A percentile compares a stretch with the other conserved stretches of the same genome.
These are phyloP conservation scores for Termitomyces sp. DNA, from an alignment of 768 basidiomycete genomes.

Conservation along the genomic window DNA sequence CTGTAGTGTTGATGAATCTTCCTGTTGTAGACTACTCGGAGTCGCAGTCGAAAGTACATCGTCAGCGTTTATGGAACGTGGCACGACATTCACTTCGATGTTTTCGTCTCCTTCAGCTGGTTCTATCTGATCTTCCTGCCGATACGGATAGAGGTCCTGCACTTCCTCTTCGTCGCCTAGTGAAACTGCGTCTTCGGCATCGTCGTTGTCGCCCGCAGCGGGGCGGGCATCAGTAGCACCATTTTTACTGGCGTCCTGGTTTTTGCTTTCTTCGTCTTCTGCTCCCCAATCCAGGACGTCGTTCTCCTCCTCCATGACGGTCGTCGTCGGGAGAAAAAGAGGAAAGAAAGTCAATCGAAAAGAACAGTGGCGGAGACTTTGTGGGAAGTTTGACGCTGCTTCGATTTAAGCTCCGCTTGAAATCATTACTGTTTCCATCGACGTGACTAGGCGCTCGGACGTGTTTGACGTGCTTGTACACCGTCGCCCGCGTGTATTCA, in stretches of 20 bases:
- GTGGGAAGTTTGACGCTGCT: slow-evolving; percentile 9
- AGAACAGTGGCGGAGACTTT: slow-evolving; percentile 4
- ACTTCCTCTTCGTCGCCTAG: slow-evolving; percentile 71
- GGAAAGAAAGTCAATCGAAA: slow-evolving; percentile 8
- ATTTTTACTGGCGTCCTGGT: slow-evolving; percentile 18
- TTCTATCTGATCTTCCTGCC: slow-evolving; percentile 12
- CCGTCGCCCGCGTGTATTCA: not conserved
- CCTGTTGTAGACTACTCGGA: slow-evolving; percentile 4
- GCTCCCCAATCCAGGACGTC: slow-evolving; percentile 69
- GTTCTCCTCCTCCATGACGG: slow-evolving; percentile 56
- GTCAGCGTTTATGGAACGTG: slow-evolving; percentile 1
- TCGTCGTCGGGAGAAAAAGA: slow-evolving; percentile 6
- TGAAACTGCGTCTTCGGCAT: slow-evolving; percentile 55
- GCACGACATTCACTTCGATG: not conserved
- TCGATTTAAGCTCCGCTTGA: slow-evolving; percentile 14
- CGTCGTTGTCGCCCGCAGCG: slow-evolving; percentile 39
- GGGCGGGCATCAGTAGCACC: slow-evolving; percentile 16
- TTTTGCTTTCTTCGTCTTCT: slow-evolving; percentile 35
- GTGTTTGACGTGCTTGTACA: slow-evolving; percentile 5
- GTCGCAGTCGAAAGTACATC: slow-evolving; percentile 5
- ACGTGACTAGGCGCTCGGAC: slow-evolving; percentile 13
- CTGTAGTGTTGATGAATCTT: slow-evolving; percentile 11
- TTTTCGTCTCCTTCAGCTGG: not conserved
- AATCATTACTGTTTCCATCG: slow-evolving; percentile 7
- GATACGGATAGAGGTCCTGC: slow-evolving; percentile 39